Conservation (phyloP, 345 rosid species). For the Eucalyptus sp. region DNA sequence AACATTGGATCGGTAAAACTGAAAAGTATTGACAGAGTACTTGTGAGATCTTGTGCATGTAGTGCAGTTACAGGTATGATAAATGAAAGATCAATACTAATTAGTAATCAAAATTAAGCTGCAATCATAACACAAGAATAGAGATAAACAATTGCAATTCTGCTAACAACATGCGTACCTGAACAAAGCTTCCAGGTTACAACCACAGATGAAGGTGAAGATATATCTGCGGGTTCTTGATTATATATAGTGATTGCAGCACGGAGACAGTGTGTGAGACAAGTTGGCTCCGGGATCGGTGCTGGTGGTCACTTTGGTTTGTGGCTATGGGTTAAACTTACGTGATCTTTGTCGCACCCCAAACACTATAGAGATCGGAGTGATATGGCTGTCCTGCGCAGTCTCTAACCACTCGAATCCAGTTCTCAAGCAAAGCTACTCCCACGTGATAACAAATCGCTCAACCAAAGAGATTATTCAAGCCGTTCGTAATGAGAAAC, state of each 20-base stretch:
- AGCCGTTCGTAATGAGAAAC: no score
- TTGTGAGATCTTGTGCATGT: background rate
- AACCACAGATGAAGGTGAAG: background rate
- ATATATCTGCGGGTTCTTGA: background rate
- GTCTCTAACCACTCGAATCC: no score
- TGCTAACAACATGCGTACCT: background rate
- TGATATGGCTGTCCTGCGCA: fast-evolving
- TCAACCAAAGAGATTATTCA: no score
- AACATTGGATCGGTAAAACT: background rate
- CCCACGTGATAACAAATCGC: no score
- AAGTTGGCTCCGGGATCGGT: background rate
- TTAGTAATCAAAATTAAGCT: background rate
- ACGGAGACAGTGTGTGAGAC: background rate
- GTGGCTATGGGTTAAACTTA: background rate
- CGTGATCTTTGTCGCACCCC: background rate
- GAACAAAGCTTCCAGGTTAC: background rate
- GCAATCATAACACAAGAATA: background rate
- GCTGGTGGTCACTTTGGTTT: background rate
- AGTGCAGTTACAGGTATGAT: background rate
- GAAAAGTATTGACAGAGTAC: background rate
- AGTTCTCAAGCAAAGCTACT: no score
- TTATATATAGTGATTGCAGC: background rate
- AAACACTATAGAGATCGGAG: fast-evolving
- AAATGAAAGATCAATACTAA: background rate
- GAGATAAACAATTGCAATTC: background rate